These are phyloP conservation scores for Pyrenochaeta sp. DNA, from an alignment of 2,329 filamentous ascomycete species.

Conservation along the genomic window DNA sequence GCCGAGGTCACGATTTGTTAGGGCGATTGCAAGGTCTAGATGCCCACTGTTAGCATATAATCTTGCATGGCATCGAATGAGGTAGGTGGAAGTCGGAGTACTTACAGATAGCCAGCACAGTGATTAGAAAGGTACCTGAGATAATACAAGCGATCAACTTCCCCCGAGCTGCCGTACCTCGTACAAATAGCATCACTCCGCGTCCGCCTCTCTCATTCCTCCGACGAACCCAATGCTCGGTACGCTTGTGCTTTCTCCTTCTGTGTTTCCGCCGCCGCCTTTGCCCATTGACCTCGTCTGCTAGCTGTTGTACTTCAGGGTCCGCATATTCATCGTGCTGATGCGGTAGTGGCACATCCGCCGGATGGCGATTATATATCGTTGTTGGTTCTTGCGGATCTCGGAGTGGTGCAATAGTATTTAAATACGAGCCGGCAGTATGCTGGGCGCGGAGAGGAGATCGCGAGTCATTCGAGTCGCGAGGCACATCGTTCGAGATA, in stretches of 20 bases:
- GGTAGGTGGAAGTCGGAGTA: conserved; percentile 21
- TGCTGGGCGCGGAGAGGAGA: conserved; percentile 45
- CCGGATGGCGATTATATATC: conserved; percentile 42
- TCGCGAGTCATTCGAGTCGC: conserved; percentile 36
- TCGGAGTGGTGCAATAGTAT: conserved; percentile 36
- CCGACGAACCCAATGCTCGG: conserved; percentile 42
- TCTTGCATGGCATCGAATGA: neutral
- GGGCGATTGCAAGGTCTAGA: conserved; percentile 75
- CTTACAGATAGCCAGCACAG: conserved; percentile 73
- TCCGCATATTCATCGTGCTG: conserved; percentile 54
- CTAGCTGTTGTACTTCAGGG: conserved; percentile 60
- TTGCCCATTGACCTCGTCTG: conserved; percentile 53
- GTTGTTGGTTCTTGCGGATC: conserved; percentile 30
- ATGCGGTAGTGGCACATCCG: conserved; percentile 37
- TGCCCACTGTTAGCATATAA: conserved; percentile 6
- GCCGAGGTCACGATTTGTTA: conserved; percentile 69
- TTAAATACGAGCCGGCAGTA: conserved; percentile 47
- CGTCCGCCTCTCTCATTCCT: conserved; percentile 25
- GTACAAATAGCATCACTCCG: conserved; percentile 27
- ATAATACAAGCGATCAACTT: conserved; percentile 62
- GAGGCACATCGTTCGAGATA: conserved; percentile 28
- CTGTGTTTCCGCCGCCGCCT: conserved; percentile 48
- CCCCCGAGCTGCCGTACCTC: conserved; percentile 38
- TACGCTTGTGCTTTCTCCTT: conserved; percentile 37
- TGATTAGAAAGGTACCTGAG: conserved; percentile 68